Conservation (phyloP, 2,329 filamentous ascomycete species). For the Mycosphaerelloides madeirae region DNA sequence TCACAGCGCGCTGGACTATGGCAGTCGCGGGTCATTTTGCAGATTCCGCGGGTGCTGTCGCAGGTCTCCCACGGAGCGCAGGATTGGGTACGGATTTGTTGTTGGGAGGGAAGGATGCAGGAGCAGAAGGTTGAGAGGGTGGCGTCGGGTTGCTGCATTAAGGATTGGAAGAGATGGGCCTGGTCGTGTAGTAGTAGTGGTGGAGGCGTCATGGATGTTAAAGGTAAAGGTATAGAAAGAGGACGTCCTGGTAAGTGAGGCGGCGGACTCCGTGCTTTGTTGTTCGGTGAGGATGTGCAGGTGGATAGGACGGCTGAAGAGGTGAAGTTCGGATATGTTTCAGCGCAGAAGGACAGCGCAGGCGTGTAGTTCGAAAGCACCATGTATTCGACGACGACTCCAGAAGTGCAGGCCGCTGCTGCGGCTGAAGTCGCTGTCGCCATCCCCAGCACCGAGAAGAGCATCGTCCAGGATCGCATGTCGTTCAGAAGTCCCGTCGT, state of each 20-base stretch:
- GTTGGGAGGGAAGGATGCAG: slow-evolving; percentile 2
- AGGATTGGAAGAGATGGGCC: slow-evolving; percentile 2
- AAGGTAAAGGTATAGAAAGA: too few species aligned
- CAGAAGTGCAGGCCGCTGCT: slow-evolving; percentile 5
- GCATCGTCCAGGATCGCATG: too few species aligned
- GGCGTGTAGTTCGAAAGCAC: slow-evolving; percentile 10
- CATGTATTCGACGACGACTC: slow-evolving; percentile 5
- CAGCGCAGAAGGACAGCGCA: slow-evolving; percentile 8
- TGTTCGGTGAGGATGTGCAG: slow-evolving; percentile 3
- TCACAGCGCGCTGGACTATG: slow-evolving; percentile 8
- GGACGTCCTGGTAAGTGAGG: background rate
- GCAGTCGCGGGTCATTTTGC: too few species aligned
- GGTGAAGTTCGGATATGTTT: too few species aligned
- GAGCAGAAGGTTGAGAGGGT: slow-evolving; percentile 4
- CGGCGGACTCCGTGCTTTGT: background rate
- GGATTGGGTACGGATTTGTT: slow-evolving; percentile 1
- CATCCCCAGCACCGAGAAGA: too few species aligned
- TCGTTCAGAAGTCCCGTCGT: too few species aligned
- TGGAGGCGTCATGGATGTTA: too few species aligned
- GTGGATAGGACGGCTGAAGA: slow-evolving; percentile 1
- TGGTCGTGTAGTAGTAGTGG: too few species aligned
- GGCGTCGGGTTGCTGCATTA: slow-evolving; percentile 1
- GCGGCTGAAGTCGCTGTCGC: slow-evolving; percentile 1
- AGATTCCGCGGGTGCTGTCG: background rate
- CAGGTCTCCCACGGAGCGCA: slow-evolving; percentile 8